phyloP scores from a whole-genome alignment of 208 protist genomes.

The Leishmania tarentolae region DNA sequence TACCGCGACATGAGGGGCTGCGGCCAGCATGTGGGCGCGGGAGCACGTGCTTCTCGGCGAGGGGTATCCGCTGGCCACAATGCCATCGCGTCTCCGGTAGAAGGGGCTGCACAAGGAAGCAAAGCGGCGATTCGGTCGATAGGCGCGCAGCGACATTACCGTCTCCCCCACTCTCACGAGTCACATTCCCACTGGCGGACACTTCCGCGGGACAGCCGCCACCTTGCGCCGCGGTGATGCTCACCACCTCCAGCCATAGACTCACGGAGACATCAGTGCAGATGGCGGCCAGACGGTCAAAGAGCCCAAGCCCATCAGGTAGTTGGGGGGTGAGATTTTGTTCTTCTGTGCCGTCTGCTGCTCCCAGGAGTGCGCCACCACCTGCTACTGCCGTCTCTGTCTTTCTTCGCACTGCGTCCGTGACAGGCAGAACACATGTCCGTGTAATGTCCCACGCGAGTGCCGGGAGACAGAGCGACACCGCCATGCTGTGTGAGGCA shows the following conservation, averaged over 20 bases:
- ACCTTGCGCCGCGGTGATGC: not conserved
- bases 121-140: not conserved
- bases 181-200: not conserved
- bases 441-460: constrained; percentile 28
- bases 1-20: not conserved
- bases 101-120: not conserved
- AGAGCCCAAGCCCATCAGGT: not conserved
- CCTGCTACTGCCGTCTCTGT: not conserved
- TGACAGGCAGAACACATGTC: not conserved
- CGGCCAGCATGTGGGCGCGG: not conserved
- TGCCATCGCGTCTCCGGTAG: constrained; percentile 21
- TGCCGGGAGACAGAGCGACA: constrained; percentile 25
- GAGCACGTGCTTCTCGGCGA: not conserved
- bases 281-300: constrained; percentile 19
- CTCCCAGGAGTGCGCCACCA: not conserved
- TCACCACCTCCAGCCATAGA: constrained; percentile 7
- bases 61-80: constrained; percentile 7
- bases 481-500: constrained; percentile 18
- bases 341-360: not conserved
- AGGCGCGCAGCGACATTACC: not conserved
- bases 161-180: not conserved
- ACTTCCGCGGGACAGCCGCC: not conserved
- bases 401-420: not conserved
- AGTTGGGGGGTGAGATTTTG: not conserved
- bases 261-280: constrained; percentile 21